Evolutionary conservation across 352 stramenopile species (phyloP), one percentile per base, ranked within the genome.

Genomic region (Globisporangium yorkense): DNA sequence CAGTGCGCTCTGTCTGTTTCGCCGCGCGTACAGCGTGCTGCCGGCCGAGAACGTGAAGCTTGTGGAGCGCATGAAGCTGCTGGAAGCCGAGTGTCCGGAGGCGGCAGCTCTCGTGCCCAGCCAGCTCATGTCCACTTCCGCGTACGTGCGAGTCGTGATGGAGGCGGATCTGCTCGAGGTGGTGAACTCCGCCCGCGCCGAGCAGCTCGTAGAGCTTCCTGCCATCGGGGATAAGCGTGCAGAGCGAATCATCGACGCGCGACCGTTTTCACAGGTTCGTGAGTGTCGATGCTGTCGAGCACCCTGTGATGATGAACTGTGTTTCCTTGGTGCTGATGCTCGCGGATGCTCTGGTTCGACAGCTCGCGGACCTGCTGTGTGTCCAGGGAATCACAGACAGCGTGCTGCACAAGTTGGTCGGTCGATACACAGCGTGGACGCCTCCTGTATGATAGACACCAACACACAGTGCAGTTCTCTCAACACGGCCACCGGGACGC

Each of bases 151-250:
- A 24, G 37, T 70, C 27, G 71, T 87, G 24, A 63, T 87, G 12
- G 68, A 86, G 60, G 65, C 58, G 33, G 71, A 87, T 37, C 55
- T 89, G 31, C 66, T 89, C 54, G 59, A 65, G 1, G 58, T 83
- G 2, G 55, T 89, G 2, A 87, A 87, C 37, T 39, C 52, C n/a
- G 72, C 75, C 12, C 73, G 66, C 4, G 57, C 62, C 21, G 61
- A 66, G 4, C 67, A 87, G 24, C 69, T 87, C 9, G 70, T 59
- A 10, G 55, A 72, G 45, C 65, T 89, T 24, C 68, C 72, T 15
- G 66, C 68, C 9, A 87, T 89, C 44, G 76, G 79, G 24, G 66
- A 58, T 46, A 89, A 84, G 56, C 69, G 73, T 1, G 76, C 76
- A 24, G 66, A 75, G 15, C 67, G 77, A 27, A 68, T 87, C 29